Conservation (phyloP, 139 green algal species). For the Picochlorum costavermella region DNA sequence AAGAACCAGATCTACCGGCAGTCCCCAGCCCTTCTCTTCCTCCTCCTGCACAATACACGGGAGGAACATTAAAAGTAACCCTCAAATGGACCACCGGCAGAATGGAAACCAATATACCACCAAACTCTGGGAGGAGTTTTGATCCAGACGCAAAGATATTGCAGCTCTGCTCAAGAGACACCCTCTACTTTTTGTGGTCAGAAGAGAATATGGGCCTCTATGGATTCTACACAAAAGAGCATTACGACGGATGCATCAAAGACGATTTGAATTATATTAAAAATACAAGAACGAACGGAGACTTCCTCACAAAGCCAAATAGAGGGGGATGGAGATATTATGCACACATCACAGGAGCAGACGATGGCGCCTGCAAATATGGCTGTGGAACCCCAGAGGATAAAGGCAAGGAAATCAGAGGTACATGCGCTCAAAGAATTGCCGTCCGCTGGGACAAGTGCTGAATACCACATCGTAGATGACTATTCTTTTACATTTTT, state of each 20-base stretch:
- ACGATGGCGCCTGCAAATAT: constrained; percentile 2
- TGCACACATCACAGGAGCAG: not conserved
- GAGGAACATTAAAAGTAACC: too few species aligned
- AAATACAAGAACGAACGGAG: not conserved
- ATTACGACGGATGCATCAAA: not conserved
- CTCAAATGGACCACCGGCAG: too few species aligned
- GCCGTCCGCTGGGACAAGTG: not conserved
- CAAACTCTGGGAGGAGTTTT: too few species aligned
- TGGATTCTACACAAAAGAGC: constrained; percentile 1
- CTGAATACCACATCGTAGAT: not conserved
- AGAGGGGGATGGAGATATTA: not conserved
- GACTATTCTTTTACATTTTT: too few species aligned
- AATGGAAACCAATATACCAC: too few species aligned
- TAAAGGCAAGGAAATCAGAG: not conserved
- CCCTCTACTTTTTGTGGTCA: not conserved
- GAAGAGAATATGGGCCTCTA: not conserved
- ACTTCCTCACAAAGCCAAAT: not conserved
- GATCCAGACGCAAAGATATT: not conserved
- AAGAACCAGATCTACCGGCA: too few species aligned
- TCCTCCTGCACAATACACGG: too few species aligned
- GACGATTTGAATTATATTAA: not conserved
- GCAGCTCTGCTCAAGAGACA: not conserved
- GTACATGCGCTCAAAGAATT: not conserved
- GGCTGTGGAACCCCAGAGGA: not conserved
- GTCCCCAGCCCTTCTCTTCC: too few species aligned